Conservation (phyloP, 257 asterid genomes). For the Solanum habrochaites region DNA sequence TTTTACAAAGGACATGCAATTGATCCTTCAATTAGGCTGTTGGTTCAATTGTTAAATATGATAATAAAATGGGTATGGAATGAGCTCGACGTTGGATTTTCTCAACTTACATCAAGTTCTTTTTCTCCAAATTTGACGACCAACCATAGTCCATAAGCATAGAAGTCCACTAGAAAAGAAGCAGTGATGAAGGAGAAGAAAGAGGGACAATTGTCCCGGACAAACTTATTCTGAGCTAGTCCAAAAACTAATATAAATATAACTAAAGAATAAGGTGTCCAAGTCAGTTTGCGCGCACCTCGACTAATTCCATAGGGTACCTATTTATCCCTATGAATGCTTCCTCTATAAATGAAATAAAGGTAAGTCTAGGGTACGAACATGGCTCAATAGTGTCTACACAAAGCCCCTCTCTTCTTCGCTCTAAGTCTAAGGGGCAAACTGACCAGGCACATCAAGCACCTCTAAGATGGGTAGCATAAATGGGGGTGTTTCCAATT, state of each 20-base stretch:
- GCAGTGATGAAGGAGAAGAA: not conserved
- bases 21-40: not conserved
- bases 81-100: not conserved
- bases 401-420: not conserved
- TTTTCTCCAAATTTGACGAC: not conserved
- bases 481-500: no score
- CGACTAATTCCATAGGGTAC: not conserved
- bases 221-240: not conserved
- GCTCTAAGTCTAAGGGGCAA: not conserved
- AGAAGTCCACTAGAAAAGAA: not conserved
- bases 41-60: not conserved
- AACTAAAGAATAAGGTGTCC: not conserved
- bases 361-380: not conserved
- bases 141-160: not conserved
- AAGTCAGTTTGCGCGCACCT: not conserved
- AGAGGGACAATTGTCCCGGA: not conserved
- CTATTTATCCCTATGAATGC: not conserved
- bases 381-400: not conserved
- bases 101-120: not conserved
- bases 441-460: not conserved
- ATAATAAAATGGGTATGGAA: not conserved
- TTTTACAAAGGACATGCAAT: not conserved
- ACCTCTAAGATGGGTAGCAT: not conserved
- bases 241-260: not conserved
- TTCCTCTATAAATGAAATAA: not conserved